Evolutionary conservation across 2,329 filamentous ascomycete species (phyloP).

Genomic region (Thielaviopsis populi): DNA sequence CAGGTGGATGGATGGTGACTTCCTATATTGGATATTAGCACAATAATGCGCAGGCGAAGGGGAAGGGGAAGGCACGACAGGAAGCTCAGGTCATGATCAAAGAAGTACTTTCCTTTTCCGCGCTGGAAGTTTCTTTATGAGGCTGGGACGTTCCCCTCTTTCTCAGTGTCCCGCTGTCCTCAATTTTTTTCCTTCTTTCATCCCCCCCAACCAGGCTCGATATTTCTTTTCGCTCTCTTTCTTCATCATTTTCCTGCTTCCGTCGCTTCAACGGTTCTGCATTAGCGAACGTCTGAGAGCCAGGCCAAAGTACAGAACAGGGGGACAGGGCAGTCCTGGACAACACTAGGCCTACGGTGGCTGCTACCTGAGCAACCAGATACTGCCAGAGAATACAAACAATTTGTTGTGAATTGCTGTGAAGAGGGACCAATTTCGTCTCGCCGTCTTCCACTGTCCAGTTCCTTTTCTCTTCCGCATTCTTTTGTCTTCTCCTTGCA

Average conservation of each 20-base stretch:
- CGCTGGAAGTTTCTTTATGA: neutral
- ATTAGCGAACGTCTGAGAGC: slow-evolving; percentile 5
- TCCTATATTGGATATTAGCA: slow-evolving; percentile 1
- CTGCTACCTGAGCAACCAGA: slow-evolving; percentile 6
- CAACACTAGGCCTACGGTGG: neutral
- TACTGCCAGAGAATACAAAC: neutral
- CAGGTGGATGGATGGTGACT: neutral
- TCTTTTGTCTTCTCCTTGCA: neutral
- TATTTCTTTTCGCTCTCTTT: neutral
- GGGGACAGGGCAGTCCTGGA: neutral
- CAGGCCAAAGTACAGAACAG: neutral
- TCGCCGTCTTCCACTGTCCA: neutral
- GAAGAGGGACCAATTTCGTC: neutral
- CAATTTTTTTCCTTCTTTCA: neutral
- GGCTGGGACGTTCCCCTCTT: neutral
- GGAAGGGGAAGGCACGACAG: neutral
- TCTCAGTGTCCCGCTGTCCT: neutral
- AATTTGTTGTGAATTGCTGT: neutral
- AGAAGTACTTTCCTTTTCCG: neutral
- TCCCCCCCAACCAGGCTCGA: neutral
- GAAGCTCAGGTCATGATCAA: slow-evolving; percentile 2
- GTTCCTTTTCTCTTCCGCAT: neutral
- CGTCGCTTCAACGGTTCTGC: neutral
- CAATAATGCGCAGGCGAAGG: neutral
- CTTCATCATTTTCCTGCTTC: neutral